A percentile compares a stretch with the other conserved stretches of the same genome.
phyloP scores from a whole-genome alignment of 2,329 filamentous ascomycete species.

The Xylariaceae sp. region DNA sequence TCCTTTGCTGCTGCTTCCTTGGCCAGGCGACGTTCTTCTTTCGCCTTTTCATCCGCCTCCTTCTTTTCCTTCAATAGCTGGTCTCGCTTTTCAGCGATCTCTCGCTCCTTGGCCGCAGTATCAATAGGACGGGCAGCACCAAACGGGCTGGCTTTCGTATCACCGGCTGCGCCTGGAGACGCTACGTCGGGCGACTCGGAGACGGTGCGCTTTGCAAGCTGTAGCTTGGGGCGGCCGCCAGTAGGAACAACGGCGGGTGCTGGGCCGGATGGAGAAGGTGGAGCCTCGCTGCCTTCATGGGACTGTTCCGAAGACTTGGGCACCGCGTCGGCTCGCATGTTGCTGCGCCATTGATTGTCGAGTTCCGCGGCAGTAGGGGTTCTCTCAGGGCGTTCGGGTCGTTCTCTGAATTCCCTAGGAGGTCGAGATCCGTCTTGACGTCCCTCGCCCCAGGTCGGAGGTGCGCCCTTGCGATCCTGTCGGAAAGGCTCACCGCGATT shows the following conservation, averaged over 20 bases:
- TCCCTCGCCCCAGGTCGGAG: constrained; percentile 71
- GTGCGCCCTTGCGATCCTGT: constrained; percentile 60
- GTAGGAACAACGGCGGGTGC: constrained; percentile 48
- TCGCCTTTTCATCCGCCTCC: constrained; percentile 79
- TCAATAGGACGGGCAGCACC: constrained; percentile 92
- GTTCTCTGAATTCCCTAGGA: constrained; percentile 69
- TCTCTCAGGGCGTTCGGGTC: constrained; percentile 63
- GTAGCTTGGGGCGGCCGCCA: constrained; percentile 69
- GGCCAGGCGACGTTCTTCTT: constrained; percentile 64
- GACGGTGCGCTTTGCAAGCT: constrained; percentile 86
- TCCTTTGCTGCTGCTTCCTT: constrained; percentile 60
- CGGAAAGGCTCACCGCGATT: constrained; percentile 53
- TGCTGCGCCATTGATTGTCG: constrained; percentile 87
- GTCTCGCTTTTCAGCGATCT: constrained; percentile 83
- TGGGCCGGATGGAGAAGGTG: constrained; percentile 60
- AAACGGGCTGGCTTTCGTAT: constrained; percentile 87
- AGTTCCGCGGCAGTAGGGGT: constrained; percentile 81
- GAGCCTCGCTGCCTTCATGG: constrained; percentile 68
- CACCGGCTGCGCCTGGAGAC: constrained; percentile 48
- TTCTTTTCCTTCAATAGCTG: constrained; percentile 73
- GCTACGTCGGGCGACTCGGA: constrained; percentile 58
- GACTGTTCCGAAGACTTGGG: constrained; percentile 59
- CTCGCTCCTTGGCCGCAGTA: constrained; percentile 79
- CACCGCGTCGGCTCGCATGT: constrained; percentile 77
- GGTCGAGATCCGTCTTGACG: constrained; percentile 72